phyloP scores from a whole-genome alignment of 805 yeast genomes.

The Yarrowia sp. region DNA sequence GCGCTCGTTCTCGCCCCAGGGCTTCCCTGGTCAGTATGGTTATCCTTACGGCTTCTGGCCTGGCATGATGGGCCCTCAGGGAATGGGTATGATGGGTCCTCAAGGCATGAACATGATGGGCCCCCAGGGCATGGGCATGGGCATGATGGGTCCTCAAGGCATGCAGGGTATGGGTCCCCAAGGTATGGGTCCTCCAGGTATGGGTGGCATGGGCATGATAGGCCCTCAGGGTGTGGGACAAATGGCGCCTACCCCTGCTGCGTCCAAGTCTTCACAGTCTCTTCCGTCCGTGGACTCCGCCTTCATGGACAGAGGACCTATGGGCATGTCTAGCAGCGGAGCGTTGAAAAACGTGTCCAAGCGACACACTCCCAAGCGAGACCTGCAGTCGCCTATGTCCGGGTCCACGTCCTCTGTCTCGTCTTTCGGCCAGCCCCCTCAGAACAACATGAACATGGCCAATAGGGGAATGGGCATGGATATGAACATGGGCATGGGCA shows the following conservation, averaged over 20 bases:
- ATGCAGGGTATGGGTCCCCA: slow-evolving; percentile 1
- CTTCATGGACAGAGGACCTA: slow-evolving; percentile 10
- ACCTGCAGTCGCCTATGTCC: slow-evolving; percentile 1
- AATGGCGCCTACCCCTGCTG: neutral
- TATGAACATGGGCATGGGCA: neutral
- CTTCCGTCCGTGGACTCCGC: slow-evolving; percentile 10
- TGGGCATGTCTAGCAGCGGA: slow-evolving; percentile 12
- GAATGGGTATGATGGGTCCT: slow-evolving; percentile 5
- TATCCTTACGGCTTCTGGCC: slow-evolving; percentile 14
- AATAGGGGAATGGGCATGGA: neutral
- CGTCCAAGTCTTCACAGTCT: slow-evolving; percentile 2
- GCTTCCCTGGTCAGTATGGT: slow-evolving; percentile 1
- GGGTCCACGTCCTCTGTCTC: neutral
- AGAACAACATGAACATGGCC: neutral
- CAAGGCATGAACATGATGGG: neutral
- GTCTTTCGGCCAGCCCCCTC: neutral
- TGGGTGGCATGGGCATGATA: neutral
- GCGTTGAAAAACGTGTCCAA: slow-evolving; percentile 1
- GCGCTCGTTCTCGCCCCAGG: neutral
- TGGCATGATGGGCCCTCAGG: slow-evolving; percentile 6
- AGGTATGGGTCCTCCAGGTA: slow-evolving; percentile 10
- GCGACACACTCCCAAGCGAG: slow-evolving; percentile 20
- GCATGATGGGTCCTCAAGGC: slow-evolving; percentile 11
- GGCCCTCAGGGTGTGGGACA: slow-evolving; percentile 7
- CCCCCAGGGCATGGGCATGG: neutral